Evolutionary conservation across 345 rosid species (phyloP), one percentile per base, ranked within the genome.

Genomic region (Citrus glauca): DNA sequence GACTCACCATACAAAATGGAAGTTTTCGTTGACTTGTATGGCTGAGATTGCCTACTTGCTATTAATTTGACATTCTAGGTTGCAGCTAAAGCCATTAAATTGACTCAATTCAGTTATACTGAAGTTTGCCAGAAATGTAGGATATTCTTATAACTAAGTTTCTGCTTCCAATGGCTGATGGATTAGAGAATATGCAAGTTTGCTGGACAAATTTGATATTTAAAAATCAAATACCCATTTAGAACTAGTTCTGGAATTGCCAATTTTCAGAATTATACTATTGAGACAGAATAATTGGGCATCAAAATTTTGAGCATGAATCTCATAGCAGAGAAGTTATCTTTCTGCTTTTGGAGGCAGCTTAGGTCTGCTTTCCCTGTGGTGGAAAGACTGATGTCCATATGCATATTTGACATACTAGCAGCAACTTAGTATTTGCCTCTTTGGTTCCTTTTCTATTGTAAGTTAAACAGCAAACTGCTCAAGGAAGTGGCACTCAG

Each of bases 11-110:
- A 9, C 45, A 2, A 25, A 10, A 50, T 48, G 35, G 50, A 71
- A 2, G 38, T 55, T 48, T 59, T 24, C 50, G 28, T 24, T 69
- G 35, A 38, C 33, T 35, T 50, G 7, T 20, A 67, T 55, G 72
- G 66, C 25, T 55, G 63, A 75, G 78, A 48, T 75, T 48, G 71
- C 71, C 35, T 48, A 20, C 25, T 75, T 76, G 76, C 24, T 28
- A 56, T 5, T 56, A 42, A 50, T 66, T 61, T 37, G 32, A 72
- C 19, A 27, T 33, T 63, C 40, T n/a, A 42, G 64, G 33, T 48
- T 14, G 62, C 48, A 42, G 10, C 37, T 37, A 50, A 60, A 65
- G 69, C n/a, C 61, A 42, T 77, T 76, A 68, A 81, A 77, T 27
- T 64, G 78, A 37, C 60, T 19, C 42, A 10, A 42, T 45, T 38